These are phyloP conservation scores for Panus rudis DNA, from an alignment of 768 basidiomycete species.

Conservation along the genomic window DNA sequence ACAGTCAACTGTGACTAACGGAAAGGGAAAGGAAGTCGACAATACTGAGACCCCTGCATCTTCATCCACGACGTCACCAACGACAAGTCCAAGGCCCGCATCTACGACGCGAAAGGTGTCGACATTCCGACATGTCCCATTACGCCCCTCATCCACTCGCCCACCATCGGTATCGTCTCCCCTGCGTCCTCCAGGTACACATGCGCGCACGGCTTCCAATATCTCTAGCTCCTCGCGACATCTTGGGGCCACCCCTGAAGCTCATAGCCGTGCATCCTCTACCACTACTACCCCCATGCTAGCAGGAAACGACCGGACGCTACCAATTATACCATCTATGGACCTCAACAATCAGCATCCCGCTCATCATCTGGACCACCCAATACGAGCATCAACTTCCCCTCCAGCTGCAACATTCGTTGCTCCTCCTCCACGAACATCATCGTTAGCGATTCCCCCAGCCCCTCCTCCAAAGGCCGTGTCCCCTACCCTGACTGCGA, in stretches of 20 bases:
- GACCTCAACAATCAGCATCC: slow-evolving; percentile 13
- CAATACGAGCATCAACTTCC: neutral
- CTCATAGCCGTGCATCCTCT: slow-evolving; percentile 12
- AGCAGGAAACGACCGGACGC: slow-evolving; percentile 13
- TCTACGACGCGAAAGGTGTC: slow-evolving; percentile 31
- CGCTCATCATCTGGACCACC: slow-evolving; percentile 5
- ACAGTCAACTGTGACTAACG: neutral
- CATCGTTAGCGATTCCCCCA: slow-evolving; percentile 4
- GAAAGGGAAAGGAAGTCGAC: neutral
- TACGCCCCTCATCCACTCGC: slow-evolving; percentile 20
- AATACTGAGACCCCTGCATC: slow-evolving; percentile 9
- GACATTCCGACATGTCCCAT: slow-evolving; percentile 47
- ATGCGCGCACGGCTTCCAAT: slow-evolving; percentile 13
- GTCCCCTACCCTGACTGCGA: neutral
- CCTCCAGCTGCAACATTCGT: neutral
- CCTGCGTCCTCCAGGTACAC: slow-evolving; percentile 23
- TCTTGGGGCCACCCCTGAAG: slow-evolving; percentile 4
- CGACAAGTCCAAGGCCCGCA: slow-evolving; percentile 5
- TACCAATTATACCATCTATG: slow-evolving; percentile 18
- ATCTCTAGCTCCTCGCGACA: slow-evolving; percentile 15
- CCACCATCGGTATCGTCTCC: slow-evolving; percentile 27
- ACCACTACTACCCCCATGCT: slow-evolving; percentile 13
- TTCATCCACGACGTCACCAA: slow-evolving; percentile 8
- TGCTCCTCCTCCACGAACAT: neutral
- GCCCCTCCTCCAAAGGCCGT: neutral